These are phyloP conservation scores for Fusarium sp. DNA, from an alignment of 2,329 filamentous ascomycete genomes.

Conservation along the genomic window DNA sequence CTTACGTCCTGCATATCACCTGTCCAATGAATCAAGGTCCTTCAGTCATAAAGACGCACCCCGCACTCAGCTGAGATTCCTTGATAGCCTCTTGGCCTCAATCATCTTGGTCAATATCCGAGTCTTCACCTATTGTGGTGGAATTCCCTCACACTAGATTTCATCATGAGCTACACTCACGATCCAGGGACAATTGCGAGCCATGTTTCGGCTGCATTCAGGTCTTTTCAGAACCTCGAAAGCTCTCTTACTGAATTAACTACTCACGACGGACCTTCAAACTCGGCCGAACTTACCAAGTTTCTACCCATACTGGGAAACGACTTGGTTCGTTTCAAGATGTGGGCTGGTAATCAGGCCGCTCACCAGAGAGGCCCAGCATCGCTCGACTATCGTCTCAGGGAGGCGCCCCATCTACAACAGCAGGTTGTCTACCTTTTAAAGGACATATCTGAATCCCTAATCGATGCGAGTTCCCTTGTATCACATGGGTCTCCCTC, in stretches of 20 bases:
- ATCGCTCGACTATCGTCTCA: constrained; percentile 36
- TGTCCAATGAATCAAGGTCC: constrained; percentile 1
- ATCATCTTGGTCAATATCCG: neutral
- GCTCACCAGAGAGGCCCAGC: constrained; percentile 23
- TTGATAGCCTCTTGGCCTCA: neutral
- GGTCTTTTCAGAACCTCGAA: neutral
- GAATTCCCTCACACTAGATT: neutral
- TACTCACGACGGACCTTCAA: rapidly evolving
- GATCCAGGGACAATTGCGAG: constrained; percentile 5
- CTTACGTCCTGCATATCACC: constrained; percentile 7
- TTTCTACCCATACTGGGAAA: neutral
- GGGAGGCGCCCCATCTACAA: constrained; percentile 34
- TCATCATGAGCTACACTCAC: neutral
- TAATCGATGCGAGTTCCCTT: neutral
- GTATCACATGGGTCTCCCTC: rapidly evolving
- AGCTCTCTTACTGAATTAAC: rapidly evolving
- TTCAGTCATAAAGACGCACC: neutral
- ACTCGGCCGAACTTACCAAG: rapidly evolving
- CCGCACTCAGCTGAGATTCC: constrained; percentile 1
- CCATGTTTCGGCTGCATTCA: neutral
- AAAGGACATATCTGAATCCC: constrained; percentile 17
- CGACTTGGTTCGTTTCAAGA: constrained; percentile 22
- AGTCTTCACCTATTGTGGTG: no score
- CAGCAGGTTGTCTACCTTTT: constrained; percentile 42
- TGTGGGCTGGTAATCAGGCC: constrained; percentile 38